Evolutionary conservation across 495 filamentous ascomycete genomes (phyloP), one percentile per base, ranked within the genome.

Genomic region (Lophiotrema nucula): DNA sequence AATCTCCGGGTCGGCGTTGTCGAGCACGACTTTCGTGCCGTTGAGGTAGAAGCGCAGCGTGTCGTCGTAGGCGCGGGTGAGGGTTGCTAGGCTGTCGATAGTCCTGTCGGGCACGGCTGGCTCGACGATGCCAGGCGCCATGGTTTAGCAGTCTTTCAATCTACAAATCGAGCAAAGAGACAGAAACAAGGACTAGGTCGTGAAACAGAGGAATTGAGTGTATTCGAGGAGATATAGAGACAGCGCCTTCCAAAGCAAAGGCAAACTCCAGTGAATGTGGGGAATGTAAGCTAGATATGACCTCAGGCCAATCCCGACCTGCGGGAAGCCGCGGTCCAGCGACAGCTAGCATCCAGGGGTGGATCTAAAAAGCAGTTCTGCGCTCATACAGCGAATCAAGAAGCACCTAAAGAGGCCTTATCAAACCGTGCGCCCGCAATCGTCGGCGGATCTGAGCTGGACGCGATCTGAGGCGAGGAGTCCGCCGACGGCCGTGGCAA

Each of bases 31-130:
- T 55, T 87, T 88, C n/a, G 93, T 93, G 51, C 92, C 92, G 69
- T 98, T 98, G 26, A 98, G 84, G 72, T 91, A 97, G 76, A 98
- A 97, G 1, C 83, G 81, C 45, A 96, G 54, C 24, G 72, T 75
- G 60, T 75, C 73, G 44, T 73, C 69, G 76, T 88, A 91, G 23
- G 78, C 70, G 31, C 78, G 78, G 2, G 86, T 87, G 24, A 90
- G 70, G 19, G 80, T 72, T 21, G 73, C 64, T 23, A 89, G 70
- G 25, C 76, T 74, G 31, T 62, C 55, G 28, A 71, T 68, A 56
- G 75, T 76, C 26, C 75, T 70, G 5, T 70, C 39, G 0, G 75
- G 67, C 42, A 79, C 77, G 26, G 76, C 81, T 13, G 82, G 80
- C 35, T 72, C 69, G 1, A 80, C 67, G 24, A 83, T 71, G 24